A percentile compares a stretch with the other conserved stretches of the same genome.
These are phyloP conservation scores for Globisporangium parvum DNA, from an alignment of 352 stramenopile genomes.

Conservation along the genomic window DNA sequence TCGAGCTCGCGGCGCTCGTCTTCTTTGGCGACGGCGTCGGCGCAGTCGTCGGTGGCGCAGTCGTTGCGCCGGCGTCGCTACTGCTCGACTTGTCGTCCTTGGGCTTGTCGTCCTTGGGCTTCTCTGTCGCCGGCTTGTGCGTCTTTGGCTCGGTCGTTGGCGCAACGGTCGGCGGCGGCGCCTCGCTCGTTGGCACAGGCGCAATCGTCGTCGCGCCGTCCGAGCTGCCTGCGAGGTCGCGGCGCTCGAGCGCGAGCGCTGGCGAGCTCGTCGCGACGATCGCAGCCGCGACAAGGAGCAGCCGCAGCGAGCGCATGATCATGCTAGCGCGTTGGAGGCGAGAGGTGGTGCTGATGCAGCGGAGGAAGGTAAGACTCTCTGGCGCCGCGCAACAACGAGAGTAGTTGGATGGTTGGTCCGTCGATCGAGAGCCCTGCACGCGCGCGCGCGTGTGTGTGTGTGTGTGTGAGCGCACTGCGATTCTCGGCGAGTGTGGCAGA, in stretches of 20 bases:
- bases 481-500: neutral
- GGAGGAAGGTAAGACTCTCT: neutral
- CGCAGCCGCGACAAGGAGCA: slow-evolving; percentile 5
- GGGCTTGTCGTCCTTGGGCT: slow-evolving; percentile 6
- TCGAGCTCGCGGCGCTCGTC: slow-evolving; percentile 5
- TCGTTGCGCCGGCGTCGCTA: slow-evolving; percentile 11
- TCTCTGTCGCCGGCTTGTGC: slow-evolving; percentile 17
- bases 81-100: neutral
- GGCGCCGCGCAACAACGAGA: too few species aligned
- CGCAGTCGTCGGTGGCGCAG: slow-evolving; percentile 14
- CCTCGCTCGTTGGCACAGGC: neutral
- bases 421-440: neutral
- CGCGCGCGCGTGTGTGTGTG: too few species aligned
- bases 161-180: slow-evolving; percentile 14
- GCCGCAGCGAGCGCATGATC: slow-evolving; percentile 8
- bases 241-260: slow-evolving; percentile 2
- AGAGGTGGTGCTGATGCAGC: neutral
- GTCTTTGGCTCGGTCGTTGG: slow-evolving; percentile 19
- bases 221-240: slow-evolving; percentile 1
- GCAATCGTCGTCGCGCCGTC: slow-evolving; percentile 1
- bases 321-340: neutral
- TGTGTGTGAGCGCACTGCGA: neutral
- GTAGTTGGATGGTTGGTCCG: neutral
- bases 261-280: slow-evolving; percentile 3
- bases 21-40: slow-evolving; percentile 11